Evolutionary conservation across 116 monocot genomes (phyloP).

Genomic region (Cymodocea nodosa): DNA sequence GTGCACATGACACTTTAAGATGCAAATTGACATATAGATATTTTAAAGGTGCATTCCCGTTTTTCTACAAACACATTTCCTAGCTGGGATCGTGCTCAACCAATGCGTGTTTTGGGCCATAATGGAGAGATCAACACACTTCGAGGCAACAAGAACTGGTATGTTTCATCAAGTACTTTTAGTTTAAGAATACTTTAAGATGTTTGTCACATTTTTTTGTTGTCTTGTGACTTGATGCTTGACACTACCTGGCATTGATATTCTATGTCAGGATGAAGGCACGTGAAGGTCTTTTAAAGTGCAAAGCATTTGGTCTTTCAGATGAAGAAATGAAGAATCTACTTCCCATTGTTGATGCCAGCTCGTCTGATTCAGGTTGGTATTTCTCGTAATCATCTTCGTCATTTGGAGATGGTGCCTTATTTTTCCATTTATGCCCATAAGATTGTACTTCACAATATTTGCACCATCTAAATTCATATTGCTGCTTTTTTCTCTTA

Average conservation of each 20-base stretch:
- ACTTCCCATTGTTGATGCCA: conserved; percentile 92
- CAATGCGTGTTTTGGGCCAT: conserved; percentile 97
- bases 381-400: background rate
- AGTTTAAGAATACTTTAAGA: background rate
- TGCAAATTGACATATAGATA: background rate
- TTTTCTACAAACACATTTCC: conserved; percentile 99
- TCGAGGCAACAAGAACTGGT: conserved; percentile 92
- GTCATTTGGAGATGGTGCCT: too few relatives aligned
- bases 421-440: too few relatives aligned
- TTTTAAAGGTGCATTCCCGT: conserved; percentile 87
- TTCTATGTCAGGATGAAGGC: conserved; percentile 81
- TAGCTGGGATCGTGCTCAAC: conserved; percentile 99
- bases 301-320: conserved; percentile 62
- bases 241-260: background rate
- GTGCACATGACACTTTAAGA: too few relatives aligned
- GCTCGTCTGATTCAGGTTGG: conserved; percentile 94
- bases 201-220: background rate
- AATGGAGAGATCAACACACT: conserved; percentile 99
- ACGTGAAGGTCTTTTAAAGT: conserved; percentile 88
- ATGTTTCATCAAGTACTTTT: background rate
- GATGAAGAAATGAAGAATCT: conserved; percentile 77
- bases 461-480: too few relatives aligned
- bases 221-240: too few relatives aligned
- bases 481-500: too few relatives aligned
- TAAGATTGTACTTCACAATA: too few relatives aligned